phyloP scores from a whole-genome alignment of 805 yeast genomes.

The Metschnikowia amazonensis region DNA sequence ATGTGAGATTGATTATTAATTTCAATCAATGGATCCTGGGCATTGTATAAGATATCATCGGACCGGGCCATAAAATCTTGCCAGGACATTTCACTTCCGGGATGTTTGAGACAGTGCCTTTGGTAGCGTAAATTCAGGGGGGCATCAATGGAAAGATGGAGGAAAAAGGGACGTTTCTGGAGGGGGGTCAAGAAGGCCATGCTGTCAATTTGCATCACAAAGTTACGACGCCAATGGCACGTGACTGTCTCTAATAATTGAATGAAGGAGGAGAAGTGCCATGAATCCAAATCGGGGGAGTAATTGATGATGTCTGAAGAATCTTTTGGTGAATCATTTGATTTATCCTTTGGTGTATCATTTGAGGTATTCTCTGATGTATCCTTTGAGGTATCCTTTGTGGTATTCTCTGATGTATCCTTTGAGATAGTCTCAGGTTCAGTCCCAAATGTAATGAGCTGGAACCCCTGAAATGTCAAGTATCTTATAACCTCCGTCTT shows the following conservation, averaged over 20 bases:
- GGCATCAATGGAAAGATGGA: constrained; percentile 76
- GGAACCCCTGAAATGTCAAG: constrained; percentile 53
- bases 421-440: no score
- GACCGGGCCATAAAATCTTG: constrained; percentile 36
- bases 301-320: no score
- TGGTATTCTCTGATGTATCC: no score
- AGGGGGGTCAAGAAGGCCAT: constrained; percentile 43
- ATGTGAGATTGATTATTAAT: constrained; percentile 55
- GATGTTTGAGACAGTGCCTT: constrained; percentile 24
- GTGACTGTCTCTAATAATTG: constrained; percentile 62
- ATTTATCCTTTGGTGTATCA: no score
- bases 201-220: constrained; percentile 52
- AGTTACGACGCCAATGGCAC: constrained; percentile 57
- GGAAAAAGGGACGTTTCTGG: constrained; percentile 74
- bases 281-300: constrained; percentile 9
- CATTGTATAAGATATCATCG: constrained; percentile 40
- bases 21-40: constrained; percentile 50
- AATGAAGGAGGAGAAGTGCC: constrained; percentile 36
- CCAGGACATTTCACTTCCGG: constrained; percentile 15
- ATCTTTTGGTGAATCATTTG: no score
- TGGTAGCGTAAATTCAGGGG: constrained; percentile 50
- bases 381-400: no score
- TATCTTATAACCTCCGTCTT: constrained; percentile 60
- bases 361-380: no score
- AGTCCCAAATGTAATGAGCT: constrained; percentile 22